Evolutionary conservation across 768 basidiomycete genomes (phyloP), one percentile per base, ranked within the genome.

Genomic region (Cystobasidium tubakii): DNA sequence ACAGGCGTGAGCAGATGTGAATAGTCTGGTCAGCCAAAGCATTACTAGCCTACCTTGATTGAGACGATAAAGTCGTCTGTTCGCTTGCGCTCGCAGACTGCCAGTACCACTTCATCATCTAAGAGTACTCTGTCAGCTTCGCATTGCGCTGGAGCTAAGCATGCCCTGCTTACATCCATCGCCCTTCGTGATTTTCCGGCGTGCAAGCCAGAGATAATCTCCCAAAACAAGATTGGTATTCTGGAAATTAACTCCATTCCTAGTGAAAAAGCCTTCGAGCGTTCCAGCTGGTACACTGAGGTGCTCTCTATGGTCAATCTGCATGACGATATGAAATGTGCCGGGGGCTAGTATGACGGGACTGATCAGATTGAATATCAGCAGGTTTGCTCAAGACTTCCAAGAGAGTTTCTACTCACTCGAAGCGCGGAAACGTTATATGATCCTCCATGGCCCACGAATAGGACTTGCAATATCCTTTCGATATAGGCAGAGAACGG

Each of bases 51-150:
- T 65, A 65, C 63, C 25, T 65, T 65, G 34, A 65, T 65, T 9
- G 39, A 65, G 9, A 42, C 27, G 63, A 65, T 7, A 42, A 65
- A 65, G 34, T 65, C 63, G 39, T 65, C 63, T 23, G 9, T 23
- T n/a, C 63, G 4, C 39, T 65, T 65, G 10, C 63, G 39, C 39
- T 65, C 63, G 34, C 63, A 65, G 6, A 65, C 7, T 31, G 63
- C 63, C 44, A 65, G 27, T 13, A 65, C 63, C 10, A 65, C n/a
- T 33, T 65, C 33, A 36, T 65, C 63, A 27, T 65, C 63, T 65
- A 17, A 3, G 27, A 6, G 9, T 31, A 4, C 33, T n/a, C n/a
- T n/a, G 27, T 42, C 39, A 65, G 44, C 23, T 17, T 36, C 15
- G 1, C 13, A 21, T 9, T 29, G 6, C 13, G 10, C n/a, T 15